Percentiles rank a stretch among this genome's conserved stretches.
phyloP scores from a whole-genome alignment of 768 basidiomycete genomes.

The Mycena kentingensis region DNA sequence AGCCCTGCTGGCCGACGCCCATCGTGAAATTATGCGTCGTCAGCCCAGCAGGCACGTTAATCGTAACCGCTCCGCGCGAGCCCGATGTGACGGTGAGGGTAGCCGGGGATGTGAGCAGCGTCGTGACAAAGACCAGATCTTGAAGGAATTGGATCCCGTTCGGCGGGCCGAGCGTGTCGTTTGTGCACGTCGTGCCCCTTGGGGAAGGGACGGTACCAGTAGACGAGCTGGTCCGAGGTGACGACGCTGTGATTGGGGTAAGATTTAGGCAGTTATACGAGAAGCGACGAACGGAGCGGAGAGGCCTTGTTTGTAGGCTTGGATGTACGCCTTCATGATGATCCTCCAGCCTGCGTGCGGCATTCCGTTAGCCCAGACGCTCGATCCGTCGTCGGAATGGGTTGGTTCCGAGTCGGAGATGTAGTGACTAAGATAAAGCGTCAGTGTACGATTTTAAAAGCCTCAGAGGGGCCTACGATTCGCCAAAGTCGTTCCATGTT shows the following conservation, averaged over 20 bases:
- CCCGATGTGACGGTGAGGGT: constrained; percentile 15
- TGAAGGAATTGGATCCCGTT: constrained; percentile 9
- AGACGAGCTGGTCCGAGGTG: constrained; percentile 21
- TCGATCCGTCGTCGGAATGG: constrained; percentile 20
- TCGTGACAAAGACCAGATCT: constrained; percentile 11
- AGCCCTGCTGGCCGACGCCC: not conserved
- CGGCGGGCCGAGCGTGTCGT: constrained; percentile 11
- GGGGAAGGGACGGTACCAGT: constrained; percentile 24
- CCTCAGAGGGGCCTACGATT: too few relatives aligned
- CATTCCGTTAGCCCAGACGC: constrained; percentile 22
- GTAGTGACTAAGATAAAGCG: constrained; percentile 49
- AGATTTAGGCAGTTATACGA: too few relatives aligned
- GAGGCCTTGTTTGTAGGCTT: constrained; percentile 20
- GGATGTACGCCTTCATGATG: constrained; percentile 23
- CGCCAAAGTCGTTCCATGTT: constrained; percentile 49
- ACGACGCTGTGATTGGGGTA: too few relatives aligned
- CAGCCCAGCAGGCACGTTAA: constrained; percentile 1
- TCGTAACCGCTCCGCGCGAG: constrained; percentile 2
- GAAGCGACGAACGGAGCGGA: too few relatives aligned
- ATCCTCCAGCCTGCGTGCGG: constrained; percentile 23
- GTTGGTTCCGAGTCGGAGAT: constrained; percentile 23
- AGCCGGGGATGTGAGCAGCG: constrained; percentile 4
- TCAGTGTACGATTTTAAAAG: too few relatives aligned
- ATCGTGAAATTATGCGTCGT: not conserved
- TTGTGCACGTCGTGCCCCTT: constrained; percentile 7